These are phyloP conservation scores for Ballota nigra DNA, from an alignment of 257 asterid species.

Conservation along the genomic window DNA sequence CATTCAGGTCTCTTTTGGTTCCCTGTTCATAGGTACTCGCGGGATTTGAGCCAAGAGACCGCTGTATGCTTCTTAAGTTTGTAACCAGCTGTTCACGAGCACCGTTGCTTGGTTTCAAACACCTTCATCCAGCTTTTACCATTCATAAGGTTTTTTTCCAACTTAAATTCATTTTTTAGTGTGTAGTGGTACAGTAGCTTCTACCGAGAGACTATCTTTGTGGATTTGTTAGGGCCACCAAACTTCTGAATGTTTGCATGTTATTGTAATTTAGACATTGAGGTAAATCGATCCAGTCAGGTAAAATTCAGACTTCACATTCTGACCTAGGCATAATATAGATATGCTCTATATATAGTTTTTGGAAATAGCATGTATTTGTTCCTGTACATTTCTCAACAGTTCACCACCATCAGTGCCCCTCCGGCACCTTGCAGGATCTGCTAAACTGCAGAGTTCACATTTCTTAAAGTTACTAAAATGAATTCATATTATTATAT, in stretches of 20 bases:
- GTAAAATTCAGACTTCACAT: neutral
- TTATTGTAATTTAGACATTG: neutral
- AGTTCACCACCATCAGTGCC: too few relatives aligned
- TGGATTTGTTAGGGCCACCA: constrained; percentile 1
- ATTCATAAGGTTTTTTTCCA: constrained; percentile 74
- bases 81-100: constrained; percentile 99
- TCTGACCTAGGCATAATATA: neutral
- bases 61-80: constrained; percentile 94
- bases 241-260: neutral
- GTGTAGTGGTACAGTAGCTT: constrained; percentile 11
- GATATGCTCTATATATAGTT: neutral
- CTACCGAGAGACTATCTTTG: neutral
- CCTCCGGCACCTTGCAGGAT: too few relatives aligned
- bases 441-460: too few relatives aligned
- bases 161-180: constrained; percentile 20
- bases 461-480: neutral
- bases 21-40: constrained; percentile 56
- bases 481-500: neutral
- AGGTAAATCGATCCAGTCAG: neutral
- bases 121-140: constrained; percentile 94
- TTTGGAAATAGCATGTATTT: too few relatives aligned
- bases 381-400: too few relatives aligned
- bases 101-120: constrained; percentile 91
- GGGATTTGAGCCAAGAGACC: constrained; percentile 76
- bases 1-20: constrained; percentile 17